Evolutionary conservation across 2,329 filamentous ascomycete species (phyloP), one percentile per base, ranked within the genome.

Genomic region (Pseudocercospora musae): DNA sequence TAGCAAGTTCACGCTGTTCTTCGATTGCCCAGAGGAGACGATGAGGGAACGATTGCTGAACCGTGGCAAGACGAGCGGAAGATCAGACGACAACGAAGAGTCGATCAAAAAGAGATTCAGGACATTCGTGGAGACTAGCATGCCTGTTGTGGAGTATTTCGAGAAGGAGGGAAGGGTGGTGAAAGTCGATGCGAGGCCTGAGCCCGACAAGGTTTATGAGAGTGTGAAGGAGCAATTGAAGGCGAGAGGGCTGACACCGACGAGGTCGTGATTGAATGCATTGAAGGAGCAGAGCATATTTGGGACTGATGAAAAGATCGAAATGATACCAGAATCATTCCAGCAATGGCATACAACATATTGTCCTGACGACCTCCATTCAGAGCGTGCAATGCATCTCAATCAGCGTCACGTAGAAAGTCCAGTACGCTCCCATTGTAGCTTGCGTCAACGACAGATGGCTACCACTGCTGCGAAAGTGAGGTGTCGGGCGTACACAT

Each of bases 21-120:
- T 93, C 76, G 92, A 96, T 78, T 96, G 92, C 74, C 89, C 92
- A 6, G 95, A 98, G 82, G 84, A 87, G 57, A 89, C 92, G 72
- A 95, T 99, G 91, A 85, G 94, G 81, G 78, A 84, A 73, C 85
- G 94, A 29, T 80, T 99, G 68, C 79, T 98, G 68, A 89, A 96
- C 81, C 85, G 94, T 56, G 95, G 94, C 66, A 91, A 96, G 87
- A 98, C 94, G 15, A 93, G 89, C 73, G 95, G 95, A 46, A 85
- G 95, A 67, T 82, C 89, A 56, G 95, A 99, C 78, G 95, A 99
- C 80, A 99, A 99, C 76, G 89, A 87, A 60, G 95, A 96, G 79
- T 92, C 88, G 73, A 99, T 98, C 77, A 89, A 90, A 81, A 99
- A 99, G 88, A 86, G 95, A 61, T 99, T 99, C 84, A 88, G 87